Conservation (phyloP, 1,139 yeast genomes). For the Groenewaldozyma auringiensis region DNA sequence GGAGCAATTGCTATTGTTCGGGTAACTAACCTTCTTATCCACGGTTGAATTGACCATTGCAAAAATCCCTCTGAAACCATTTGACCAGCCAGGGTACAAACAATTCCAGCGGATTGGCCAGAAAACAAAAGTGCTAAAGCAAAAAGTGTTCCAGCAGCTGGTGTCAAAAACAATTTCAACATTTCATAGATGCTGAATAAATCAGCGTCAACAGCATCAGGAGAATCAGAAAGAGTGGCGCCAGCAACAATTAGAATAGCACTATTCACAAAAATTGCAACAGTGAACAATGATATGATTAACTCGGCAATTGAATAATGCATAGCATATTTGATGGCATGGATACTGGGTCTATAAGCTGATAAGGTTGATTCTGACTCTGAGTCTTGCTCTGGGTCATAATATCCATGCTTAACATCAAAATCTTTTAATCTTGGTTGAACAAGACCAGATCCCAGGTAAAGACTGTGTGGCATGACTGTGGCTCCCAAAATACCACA, state of each 20-base stretch:
- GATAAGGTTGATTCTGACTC: conserved; percentile 27
- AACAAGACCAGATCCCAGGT: conserved; percentile 86
- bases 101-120: conserved; percentile 98
- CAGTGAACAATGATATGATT: conserved; percentile 63
- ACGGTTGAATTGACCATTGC: conserved; percentile 79
- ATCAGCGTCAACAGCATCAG: conserved; percentile 79
- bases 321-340: conserved; percentile 65
- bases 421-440: conserved; percentile 81
- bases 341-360: conserved; percentile 55
- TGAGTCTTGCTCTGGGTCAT: conserved; percentile 27
- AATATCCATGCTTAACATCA: conserved; percentile 59
- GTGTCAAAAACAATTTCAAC: conserved; percentile 63
- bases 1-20: conserved; percentile 83
- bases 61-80: conserved; percentile 94
- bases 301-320: conserved; percentile 68
- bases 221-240: conserved; percentile 60
- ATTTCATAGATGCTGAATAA: conserved; percentile 75
- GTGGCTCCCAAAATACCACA: conserved; percentile 95
- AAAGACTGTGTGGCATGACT: conserved; percentile 94
- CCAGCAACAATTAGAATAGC: conserved; percentile 84
- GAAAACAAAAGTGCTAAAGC: conserved; percentile 87
- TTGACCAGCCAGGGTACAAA: conserved; percentile 96
- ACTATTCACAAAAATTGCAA: conserved; percentile 78
- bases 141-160: conserved; percentile 88
- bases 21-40: conserved; percentile 74